Evolutionary conservation across 2,329 filamentous ascomycete genomes (phyloP).

Genomic region (Coniochaeta ligniaria): DNA sequence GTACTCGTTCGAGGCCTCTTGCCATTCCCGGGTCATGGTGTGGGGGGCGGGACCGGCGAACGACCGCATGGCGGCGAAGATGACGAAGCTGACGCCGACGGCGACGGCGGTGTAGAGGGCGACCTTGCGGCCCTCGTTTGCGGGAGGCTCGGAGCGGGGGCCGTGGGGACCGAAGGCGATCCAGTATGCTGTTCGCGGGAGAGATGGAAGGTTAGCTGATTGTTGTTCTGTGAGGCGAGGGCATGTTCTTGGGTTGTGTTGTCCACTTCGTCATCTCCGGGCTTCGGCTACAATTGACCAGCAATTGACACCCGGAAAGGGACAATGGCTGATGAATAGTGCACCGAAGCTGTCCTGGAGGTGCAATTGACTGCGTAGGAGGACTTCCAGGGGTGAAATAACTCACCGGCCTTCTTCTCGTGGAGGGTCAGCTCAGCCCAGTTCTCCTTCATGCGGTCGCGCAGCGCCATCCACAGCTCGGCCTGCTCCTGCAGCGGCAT

Average conservation of each 20-base stretch:
- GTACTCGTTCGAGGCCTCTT: conserved; percentile 92
- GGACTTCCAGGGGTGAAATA: not conserved
- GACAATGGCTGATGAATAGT: not conserved
- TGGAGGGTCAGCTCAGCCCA: conserved; percentile 92
- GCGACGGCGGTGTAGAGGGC: conserved; percentile 65
- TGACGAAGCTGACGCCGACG: conserved; percentile 54
- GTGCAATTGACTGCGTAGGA: conserved; percentile 20
- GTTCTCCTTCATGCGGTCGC: conserved; percentile 97
- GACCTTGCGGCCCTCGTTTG: conserved; percentile 78
- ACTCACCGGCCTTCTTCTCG: conserved; percentile 98
- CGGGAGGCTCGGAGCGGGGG: conserved; percentile 73
- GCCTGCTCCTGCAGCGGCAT: conserved; percentile 99
- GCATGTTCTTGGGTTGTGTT: not conserved
- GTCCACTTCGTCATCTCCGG: not conserved
- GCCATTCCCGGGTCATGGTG: conserved; percentile 96
- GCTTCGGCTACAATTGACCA: not conserved
- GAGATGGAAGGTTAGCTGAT: conserved; percentile 26
- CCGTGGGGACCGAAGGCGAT: conserved; percentile 97
- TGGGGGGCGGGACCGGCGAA: conserved; percentile 66
- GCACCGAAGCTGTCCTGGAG: not conserved
- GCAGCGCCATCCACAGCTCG: conserved; percentile 95
- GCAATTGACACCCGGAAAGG: not conserved
- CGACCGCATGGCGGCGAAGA: conserved; percentile 68
- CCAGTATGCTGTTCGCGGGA: conserved; percentile 81
- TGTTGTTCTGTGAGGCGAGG: conserved; percentile 6